Conservation (phyloP, 1,139 yeast species). For the Maudiozyma humilis region DNA sequence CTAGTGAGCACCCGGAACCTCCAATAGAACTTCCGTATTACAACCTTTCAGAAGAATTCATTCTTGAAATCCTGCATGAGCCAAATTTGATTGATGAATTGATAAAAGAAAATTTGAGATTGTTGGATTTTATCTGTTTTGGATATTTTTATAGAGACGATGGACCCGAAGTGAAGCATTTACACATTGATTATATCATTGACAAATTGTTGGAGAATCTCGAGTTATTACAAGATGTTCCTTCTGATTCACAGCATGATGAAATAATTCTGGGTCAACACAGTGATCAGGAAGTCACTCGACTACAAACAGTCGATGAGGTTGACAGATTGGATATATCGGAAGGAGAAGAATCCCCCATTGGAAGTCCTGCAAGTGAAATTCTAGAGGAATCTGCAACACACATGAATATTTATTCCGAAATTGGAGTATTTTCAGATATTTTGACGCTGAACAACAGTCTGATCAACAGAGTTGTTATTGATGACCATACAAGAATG, state of each 20-base stretch:
- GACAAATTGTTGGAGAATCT: constrained; percentile 21
- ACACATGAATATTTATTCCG: too few species aligned
- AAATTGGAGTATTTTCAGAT: constrained; percentile 43
- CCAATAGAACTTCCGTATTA: not conserved
- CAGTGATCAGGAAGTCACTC: too few species aligned
- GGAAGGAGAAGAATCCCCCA: too few species aligned
- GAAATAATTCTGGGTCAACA: too few species aligned
- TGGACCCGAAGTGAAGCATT: constrained; percentile 29
- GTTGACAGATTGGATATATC: too few species aligned
- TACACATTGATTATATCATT: constrained; percentile 36
- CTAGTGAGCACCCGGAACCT: not conserved
- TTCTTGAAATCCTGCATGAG: constrained; percentile 60
- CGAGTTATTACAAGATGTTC: too few species aligned
- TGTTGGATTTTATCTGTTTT: constrained; percentile 45
- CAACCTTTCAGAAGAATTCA: constrained; percentile 52
- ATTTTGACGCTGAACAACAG: constrained; percentile 83
- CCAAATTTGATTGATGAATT: constrained; percentile 47
- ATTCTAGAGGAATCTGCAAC: too few species aligned
- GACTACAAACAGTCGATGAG: too few species aligned
- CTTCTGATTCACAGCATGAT: too few species aligned
- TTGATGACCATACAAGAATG: constrained; percentile 59
- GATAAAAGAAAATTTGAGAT: constrained; percentile 34
- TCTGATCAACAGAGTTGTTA: constrained; percentile 83
- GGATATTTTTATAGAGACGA: constrained; percentile 31
- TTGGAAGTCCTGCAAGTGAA: too few species aligned